Percentiles rank a stretch among this genome's conserved stretches.
Evolutionary conservation across 768 basidiomycete genomes (phyloP).

Genomic region (Scleroderma bovista): DNA sequence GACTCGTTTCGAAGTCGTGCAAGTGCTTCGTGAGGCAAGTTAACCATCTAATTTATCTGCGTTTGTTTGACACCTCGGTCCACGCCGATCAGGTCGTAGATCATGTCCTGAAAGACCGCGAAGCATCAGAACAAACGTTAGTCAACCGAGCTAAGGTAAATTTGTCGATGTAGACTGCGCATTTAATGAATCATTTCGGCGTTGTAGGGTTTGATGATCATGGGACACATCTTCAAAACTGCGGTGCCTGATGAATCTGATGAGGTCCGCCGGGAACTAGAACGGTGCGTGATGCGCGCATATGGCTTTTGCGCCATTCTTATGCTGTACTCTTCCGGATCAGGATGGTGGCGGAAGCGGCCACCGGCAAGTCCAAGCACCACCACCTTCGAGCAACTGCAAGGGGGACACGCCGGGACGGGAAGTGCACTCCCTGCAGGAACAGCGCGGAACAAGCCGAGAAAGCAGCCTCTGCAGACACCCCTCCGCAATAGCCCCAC

Average conservation of each 20-base stretch:
- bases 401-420: slow-evolving; percentile 24
- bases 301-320: slow-evolving; percentile 1
- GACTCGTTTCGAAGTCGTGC: slow-evolving; percentile 89
- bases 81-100: slow-evolving; percentile 57
- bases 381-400: slow-evolving; percentile 27
- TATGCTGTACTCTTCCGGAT: background rate
- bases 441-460: slow-evolving; percentile 23
- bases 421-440: slow-evolving; percentile 36
- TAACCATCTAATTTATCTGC: slow-evolving; percentile 3
- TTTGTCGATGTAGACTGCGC: background rate
- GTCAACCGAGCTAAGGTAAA: slow-evolving; percentile 80
- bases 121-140: slow-evolving; percentile 63
- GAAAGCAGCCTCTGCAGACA: slow-evolving; percentile 7
- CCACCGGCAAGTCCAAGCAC: slow-evolving; percentile 64
- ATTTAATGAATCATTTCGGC: background rate
- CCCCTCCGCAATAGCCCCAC: slow-evolving; percentile 11
- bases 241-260: slow-evolving; percentile 86
- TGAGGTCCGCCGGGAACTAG: slow-evolving; percentile 90
- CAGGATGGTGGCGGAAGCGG: slow-evolving; percentile 86
- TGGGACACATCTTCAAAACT: slow-evolving; percentile 86
- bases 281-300: slow-evolving; percentile 58
- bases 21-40: slow-evolving; percentile 71
- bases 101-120: slow-evolving; percentile 76
- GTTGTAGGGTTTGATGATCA: slow-evolving; percentile 75
- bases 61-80: slow-evolving; percentile 2